Base-by-base conservation (phyloP, 306 rosid species). In the Medicago lupulina region DNA sequence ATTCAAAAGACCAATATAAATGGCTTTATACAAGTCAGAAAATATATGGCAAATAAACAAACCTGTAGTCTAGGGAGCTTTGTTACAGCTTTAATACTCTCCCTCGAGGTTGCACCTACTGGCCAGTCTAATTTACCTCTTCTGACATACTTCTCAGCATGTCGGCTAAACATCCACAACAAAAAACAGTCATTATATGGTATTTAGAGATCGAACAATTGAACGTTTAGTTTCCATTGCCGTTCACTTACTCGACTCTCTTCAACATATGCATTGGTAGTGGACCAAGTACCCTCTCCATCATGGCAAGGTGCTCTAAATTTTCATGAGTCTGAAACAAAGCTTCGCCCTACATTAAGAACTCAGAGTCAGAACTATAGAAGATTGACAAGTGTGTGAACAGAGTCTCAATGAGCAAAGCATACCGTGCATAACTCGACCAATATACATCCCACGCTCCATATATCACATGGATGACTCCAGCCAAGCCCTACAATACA, bases 371-470 rank as follows among this genome's bases (percentile, higher is more conserved):
- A 66, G 50, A 8, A n/a, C 28, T 3, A 4, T 1, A 12, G 19
- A 72, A 6, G 17, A 9, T 18, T 39, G 28, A 74, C 14, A 55
- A 36, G 28, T 5, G 9, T 8, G 36, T 47, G 16, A 13, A 36
- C 16, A 21, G 21, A 9, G 9, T 47, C 31, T 38, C 28, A 55
- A 14, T 25, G 4, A 59, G 70, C 1, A 16, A 34, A 14, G 25
- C 85, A 34, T 82, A 94, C 98, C 79, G 97, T 86, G 92, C 99
- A 95, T 34, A 95, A 68, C 68, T 95, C 99, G 13, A 92, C 96
- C 82, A 95, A 81, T 75, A 95, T 95, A 87, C 99, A 95, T 13
- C 99, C 99, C 65, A 92, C 94, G 69, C 99, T 95, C 99, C 99
- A 95, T 54, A 90, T 61, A 79, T 95, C 99, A 65, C 99, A 95